Percentiles rank a stretch among this genome's conserved stretches.
Conservation (phyloP, 108 stramenopile species). For the Hondaea fermentalgiana region DNA sequence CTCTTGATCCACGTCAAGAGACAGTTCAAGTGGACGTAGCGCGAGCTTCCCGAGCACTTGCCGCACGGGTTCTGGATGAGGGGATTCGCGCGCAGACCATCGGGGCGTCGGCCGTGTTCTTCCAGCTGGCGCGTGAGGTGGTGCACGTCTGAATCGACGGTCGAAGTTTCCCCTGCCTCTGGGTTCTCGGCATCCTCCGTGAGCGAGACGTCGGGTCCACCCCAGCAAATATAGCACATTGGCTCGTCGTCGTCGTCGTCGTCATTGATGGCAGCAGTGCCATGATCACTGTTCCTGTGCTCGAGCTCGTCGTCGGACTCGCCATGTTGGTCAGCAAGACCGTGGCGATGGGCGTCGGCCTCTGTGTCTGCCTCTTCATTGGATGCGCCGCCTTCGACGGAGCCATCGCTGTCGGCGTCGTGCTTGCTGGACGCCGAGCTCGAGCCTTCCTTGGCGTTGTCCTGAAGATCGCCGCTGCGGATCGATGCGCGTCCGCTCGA, state of each 20-base stretch:
- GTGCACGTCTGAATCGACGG: not conserved
- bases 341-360: not conserved
- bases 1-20: slow-evolving; percentile 7
- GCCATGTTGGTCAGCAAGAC: not conserved
- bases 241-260: slow-evolving; percentile 1
- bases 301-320: not conserved
- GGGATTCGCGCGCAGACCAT: not conserved
- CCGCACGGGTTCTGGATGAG: slow-evolving; percentile 14
- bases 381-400: not conserved
- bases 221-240: slow-evolving; percentile 20
- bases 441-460: not conserved
- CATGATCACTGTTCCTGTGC: no score
- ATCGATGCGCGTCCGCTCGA: not conserved
- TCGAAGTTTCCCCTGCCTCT: not conserved
- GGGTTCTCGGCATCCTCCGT: not conserved
- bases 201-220: not conserved
- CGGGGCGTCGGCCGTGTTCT: not conserved
- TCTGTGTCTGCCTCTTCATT: not conserved
- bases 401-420: not conserved
- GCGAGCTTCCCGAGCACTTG: slow-evolving; percentile 11
- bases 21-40: slow-evolving; percentile 3
- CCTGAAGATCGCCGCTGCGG: not conserved
- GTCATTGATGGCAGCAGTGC: no score
- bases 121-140: not conserved
- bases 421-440: not conserved